Conservation (phyloP, 371 early-diverging fungal genomes). For the Mortierella sp. region DNA sequence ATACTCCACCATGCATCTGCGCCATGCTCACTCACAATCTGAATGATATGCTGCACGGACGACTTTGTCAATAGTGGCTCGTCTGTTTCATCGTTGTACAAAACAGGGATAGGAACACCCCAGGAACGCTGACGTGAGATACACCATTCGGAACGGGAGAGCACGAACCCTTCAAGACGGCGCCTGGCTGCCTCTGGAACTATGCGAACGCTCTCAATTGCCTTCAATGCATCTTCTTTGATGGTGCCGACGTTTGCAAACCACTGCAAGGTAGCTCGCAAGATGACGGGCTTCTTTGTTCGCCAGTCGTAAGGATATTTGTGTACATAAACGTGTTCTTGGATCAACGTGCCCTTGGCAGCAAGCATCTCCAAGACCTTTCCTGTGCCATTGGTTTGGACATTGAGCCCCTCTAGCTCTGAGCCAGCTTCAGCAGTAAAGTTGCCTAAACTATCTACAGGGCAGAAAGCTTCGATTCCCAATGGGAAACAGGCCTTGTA, state of each 20-base stretch:
- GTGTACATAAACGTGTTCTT: conserved; percentile 77
- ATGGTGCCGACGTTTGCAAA: conserved; percentile 81
- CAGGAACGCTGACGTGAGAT: conserved; percentile 87
- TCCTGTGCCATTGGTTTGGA: conserved; percentile 73
- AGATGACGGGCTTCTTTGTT: conserved; percentile 89
- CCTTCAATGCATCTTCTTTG: conserved; percentile 70
- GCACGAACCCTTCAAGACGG: conserved; percentile 75
- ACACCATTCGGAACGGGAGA: conserved; percentile 88
- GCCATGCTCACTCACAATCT: conserved; percentile 71
- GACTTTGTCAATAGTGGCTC: conserved; percentile 76
- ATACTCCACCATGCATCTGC: conserved; percentile 87
- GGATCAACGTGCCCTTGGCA: conserved; percentile 60
- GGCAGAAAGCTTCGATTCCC: conserved; percentile 71
- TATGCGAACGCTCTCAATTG: conserved; percentile 68
- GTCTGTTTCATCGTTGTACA: conserved; percentile 75
- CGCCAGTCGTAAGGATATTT: conserved; percentile 95
- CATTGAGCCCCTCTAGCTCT: conserved; percentile 72
- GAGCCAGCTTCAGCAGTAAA: conserved; percentile 80
- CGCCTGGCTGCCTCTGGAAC: conserved; percentile 73
- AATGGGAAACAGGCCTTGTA: conserved; percentile 80
- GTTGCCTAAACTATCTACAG: conserved; percentile 86
- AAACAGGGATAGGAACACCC: conserved; percentile 60
- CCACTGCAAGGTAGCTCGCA: conserved; percentile 90
- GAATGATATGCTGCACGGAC: conserved; percentile 77
- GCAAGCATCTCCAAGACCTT: conserved; percentile 17